Percentiles rank a stretch among this genome's conserved stretches.
These are phyloP conservation scores for Phlyctochytrium planicorne DNA, from an alignment of 192 early-diverging fungal genomes.

Conservation along the genomic window DNA sequence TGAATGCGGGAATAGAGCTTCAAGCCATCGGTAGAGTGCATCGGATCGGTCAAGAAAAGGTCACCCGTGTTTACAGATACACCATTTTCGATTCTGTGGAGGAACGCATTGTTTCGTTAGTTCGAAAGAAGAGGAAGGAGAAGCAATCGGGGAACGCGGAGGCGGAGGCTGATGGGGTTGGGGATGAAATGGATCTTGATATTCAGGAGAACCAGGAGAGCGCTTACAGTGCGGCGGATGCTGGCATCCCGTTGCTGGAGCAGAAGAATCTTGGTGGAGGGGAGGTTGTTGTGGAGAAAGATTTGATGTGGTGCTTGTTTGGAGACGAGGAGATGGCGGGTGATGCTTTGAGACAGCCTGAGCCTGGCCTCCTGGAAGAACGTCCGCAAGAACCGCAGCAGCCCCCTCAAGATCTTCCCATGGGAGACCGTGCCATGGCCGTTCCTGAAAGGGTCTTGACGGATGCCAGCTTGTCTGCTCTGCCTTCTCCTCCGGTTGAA, in stretches of 20 bases:
- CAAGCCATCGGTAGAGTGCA: slow-evolving; percentile 55
- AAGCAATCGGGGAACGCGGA: background rate
- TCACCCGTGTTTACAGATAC: slow-evolving; percentile 51
- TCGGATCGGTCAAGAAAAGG: slow-evolving; percentile 50
- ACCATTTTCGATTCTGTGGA: slow-evolving; percentile 47
- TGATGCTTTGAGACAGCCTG: background rate
- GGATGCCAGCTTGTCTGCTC: too few species aligned
- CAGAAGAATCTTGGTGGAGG: slow-evolving; percentile 25
- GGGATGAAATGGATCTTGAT: background rate
- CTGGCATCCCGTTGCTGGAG: slow-evolving; percentile 10
- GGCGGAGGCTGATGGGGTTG: background rate
- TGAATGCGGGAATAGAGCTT: slow-evolving; percentile 42
- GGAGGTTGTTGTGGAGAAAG: slow-evolving; percentile 23
- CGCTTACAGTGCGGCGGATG: background rate
- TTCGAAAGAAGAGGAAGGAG: slow-evolving; percentile 5
- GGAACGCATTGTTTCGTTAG: slow-evolving; percentile 31
- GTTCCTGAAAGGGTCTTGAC: background rate
- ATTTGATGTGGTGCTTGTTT: slow-evolving; percentile 36
- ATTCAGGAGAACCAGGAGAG: background rate
- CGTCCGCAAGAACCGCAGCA: background rate
- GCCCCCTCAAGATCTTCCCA: too few species aligned
- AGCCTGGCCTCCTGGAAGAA: background rate
- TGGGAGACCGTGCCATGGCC: background rate
- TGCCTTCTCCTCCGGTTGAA: too few species aligned
- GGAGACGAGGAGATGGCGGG: slow-evolving; percentile 16